These are phyloP conservation scores for Penicillium freii DNA, from an alignment of 2,329 filamentous ascomycete genomes.

Conservation along the genomic window DNA sequence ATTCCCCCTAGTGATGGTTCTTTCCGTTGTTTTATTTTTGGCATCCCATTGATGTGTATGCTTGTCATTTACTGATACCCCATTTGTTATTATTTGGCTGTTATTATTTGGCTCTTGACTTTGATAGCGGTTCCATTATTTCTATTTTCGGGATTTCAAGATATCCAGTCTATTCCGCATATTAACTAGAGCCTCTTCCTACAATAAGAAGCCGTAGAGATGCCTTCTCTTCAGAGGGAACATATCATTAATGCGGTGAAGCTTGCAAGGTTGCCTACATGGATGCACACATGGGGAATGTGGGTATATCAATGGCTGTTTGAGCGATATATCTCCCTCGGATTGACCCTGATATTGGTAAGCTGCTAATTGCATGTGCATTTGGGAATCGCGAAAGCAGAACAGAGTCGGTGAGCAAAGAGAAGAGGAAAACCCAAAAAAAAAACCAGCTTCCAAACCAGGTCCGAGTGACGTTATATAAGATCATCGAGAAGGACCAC, in stretches of 20 bases:
- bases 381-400: not conserved
- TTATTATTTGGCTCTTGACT: not conserved
- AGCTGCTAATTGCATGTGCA: not conserved
- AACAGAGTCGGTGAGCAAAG: not conserved
- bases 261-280: not conserved
- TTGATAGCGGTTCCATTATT: not conserved
- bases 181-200: not conserved
- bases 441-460: not conserved
- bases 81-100: not conserved
- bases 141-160: not conserved
- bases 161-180: not conserved
- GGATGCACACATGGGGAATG: not conserved
- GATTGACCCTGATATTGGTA: not conserved
- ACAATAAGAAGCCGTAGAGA: not conserved
- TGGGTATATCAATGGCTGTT: not conserved
- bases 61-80: slow-evolving; percentile 2
- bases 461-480: not conserved
- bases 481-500: slow-evolving; percentile 14
- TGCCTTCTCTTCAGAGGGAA: not conserved
- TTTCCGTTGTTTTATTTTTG: not conserved
- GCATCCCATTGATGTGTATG: not conserved
- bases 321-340: not conserved
- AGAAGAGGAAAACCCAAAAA: not conserved
- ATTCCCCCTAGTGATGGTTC: not conserved
- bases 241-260: not conserved